Evolutionary conservation across 257 asterid genomes (phyloP), one percentile per base, ranked within the genome.

Genomic region (Gentiana straminea): DNA sequence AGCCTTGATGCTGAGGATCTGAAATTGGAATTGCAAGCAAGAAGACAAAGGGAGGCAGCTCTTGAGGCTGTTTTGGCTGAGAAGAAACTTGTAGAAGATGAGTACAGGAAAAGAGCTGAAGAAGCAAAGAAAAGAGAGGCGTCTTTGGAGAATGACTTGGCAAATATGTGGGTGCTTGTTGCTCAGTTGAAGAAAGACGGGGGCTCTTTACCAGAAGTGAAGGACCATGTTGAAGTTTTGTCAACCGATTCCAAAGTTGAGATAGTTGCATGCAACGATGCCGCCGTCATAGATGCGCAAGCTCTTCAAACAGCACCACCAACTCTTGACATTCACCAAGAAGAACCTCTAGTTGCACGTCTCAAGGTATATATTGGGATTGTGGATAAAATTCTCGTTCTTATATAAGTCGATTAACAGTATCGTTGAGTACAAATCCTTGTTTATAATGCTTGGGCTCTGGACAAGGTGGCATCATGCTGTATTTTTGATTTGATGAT

Each of bases 81-180:
- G 73, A 93, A 86, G 73, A 96, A 86, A 69, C 55, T 80, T 58
- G 43, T 79, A 69, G 95, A 86, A 70, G 94, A 80, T 43, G 95
- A 89, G 72, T 82, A 69, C 65, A 71, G 89, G 68, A 93, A 82
- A 81, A 82, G 78, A 68, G 68, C 70, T 65, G 96, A 86, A 57
- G 99, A 83, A 71, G 76, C 84, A 5, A 89, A 84, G 94, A 82
- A 79, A 75, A 86, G 94, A 72, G 99, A 93, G 77, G 79, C 94
- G 0, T 72, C 82, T 65, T 69, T 93, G 64, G 99, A 93, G 65
- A 93, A 93, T 79, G 99, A 93, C 67, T 74, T 93, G 67, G 96
- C 99, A 45, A 93, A 93, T 62, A 93, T 93, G 99, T 93, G 99
- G 99, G 94, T 93, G 68, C 89, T 88, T 33, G 92, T 93, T 73